Evolutionary conservation across 2,329 filamentous ascomycete genomes (phyloP).

Genomic region (Monosporascus sp.): DNA sequence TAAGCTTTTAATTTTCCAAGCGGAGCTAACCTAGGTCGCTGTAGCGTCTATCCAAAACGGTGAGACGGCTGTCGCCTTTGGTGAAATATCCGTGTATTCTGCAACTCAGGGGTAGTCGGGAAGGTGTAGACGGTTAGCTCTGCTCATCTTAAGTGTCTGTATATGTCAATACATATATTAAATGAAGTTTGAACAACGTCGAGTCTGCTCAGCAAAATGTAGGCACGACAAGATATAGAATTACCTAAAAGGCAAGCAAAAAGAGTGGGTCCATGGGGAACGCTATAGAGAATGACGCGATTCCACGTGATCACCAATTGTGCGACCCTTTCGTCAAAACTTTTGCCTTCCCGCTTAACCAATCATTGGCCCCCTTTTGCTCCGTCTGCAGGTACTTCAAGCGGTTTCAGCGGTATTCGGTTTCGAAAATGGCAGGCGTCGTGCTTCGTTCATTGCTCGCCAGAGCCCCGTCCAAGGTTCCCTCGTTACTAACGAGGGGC

Average conservation of each 20-base stretch:
- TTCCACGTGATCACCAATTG: conserved; percentile 13
- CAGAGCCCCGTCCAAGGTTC: conserved; percentile 8
- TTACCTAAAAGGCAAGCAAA: not conserved
- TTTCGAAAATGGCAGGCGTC: conserved; percentile 8
- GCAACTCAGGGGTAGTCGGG: too few species aligned
- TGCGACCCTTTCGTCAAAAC: not conserved
- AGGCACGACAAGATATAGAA: not conserved
- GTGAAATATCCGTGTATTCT: too few species aligned
- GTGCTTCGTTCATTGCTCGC: conserved; percentile 13
- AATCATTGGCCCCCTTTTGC: not conserved
- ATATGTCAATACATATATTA: too few species aligned
- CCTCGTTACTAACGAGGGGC: conserved; percentile 9
- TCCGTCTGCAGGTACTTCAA: not conserved
- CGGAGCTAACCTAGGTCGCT: too few species aligned
- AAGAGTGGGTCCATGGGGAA: not conserved
- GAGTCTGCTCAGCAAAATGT: too few species aligned
- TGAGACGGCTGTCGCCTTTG: too few species aligned
- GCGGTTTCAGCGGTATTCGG: not conserved
- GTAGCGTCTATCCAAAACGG: too few species aligned
- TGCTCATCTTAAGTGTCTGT: too few species aligned
- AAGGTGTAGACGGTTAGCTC: too few species aligned
- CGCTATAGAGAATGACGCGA: conserved; percentile 7
- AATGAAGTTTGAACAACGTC: too few species aligned
- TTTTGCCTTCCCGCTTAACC: not conserved
- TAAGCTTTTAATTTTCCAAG: too few species aligned